A percentile compares a stretch with the other conserved stretches of the same genome.
phyloP scores from a whole-genome alignment of 305 asterid genomes.

The Solanum hybrid region DNA sequence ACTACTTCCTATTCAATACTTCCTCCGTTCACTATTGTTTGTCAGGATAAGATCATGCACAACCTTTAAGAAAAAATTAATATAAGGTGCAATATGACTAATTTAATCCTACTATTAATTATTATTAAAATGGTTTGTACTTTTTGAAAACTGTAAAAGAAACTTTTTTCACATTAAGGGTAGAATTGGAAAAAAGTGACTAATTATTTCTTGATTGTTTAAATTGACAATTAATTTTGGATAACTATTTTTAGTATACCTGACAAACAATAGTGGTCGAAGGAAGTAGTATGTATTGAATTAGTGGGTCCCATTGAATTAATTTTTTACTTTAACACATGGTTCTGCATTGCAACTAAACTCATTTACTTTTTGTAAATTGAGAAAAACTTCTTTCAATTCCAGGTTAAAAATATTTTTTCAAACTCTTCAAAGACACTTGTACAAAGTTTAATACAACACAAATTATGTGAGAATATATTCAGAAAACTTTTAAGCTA shows the following conservation, averaged over 20 bases:
- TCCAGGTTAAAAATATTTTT: not conserved
- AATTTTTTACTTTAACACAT: not conserved
- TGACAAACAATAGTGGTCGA: not conserved
- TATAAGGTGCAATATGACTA: not conserved
- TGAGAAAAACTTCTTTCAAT: not conserved
- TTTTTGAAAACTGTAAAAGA: too few species aligned
- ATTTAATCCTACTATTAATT: not conserved
- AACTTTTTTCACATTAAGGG: not conserved
- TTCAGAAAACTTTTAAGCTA: not conserved
- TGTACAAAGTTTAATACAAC: not conserved
- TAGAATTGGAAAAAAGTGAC: not conserved
- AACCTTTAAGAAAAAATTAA: too few species aligned
- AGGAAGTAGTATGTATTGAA: not conserved
- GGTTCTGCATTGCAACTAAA: not conserved
- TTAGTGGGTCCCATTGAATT: not conserved
- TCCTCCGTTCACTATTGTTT: not conserved
- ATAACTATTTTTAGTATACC: not conserved
- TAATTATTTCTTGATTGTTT: not conserved
- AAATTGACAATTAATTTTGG: not conserved
- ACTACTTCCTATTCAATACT: not conserved
- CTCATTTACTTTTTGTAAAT: not conserved
- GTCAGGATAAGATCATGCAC: too few species aligned
- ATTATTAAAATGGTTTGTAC: too few species aligned
- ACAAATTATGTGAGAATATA: not conserved
- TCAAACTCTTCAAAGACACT: not conserved